phyloP scores from a whole-genome alignment of 1,284 basidiomycete species.

The Pterula multifida region DNA sequence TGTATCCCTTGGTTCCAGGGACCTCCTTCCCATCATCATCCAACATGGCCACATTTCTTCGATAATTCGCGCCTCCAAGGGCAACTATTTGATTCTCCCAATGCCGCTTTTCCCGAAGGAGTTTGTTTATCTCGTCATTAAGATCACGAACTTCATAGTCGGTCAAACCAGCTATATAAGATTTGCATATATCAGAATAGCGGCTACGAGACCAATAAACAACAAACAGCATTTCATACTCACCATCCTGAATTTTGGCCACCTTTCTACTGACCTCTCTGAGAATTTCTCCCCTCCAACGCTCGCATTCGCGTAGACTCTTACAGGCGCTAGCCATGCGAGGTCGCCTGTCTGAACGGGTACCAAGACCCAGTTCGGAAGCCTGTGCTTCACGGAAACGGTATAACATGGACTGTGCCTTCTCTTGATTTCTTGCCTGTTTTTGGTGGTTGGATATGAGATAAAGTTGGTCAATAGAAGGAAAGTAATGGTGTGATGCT shows the following conservation, averaged over 20 bases:
- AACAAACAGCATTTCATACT: constrained; percentile 23
- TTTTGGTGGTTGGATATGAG: background rate
- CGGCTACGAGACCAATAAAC: constrained; percentile 4
- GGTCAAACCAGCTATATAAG: constrained; percentile 65
- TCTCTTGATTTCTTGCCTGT: constrained; percentile 94
- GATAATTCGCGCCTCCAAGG: constrained; percentile 93
- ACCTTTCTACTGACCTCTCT: constrained; percentile 94
- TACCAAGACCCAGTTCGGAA: constrained; percentile 84
- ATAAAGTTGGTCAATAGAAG: background rate
- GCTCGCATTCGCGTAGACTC: constrained; percentile 85
- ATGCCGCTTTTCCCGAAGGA: constrained; percentile 89
- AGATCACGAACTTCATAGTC: constrained; percentile 95
- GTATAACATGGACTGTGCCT: constrained; percentile 97
- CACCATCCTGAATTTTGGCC: constrained; percentile 94
- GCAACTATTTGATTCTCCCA: constrained; percentile 97
- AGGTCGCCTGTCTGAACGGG: constrained; percentile 71
- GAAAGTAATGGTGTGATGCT: background rate
- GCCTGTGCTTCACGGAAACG: constrained; percentile 97
- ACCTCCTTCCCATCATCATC: constrained; percentile 94
- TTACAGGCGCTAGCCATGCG: constrained; percentile 87
- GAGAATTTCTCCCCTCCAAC: constrained; percentile 92
- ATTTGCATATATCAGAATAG: constrained; percentile 5
- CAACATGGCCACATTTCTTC: constrained; percentile 81
- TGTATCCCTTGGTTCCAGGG: constrained; percentile 96
- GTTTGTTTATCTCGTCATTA: constrained; percentile 97